phyloP scores from a whole-genome alignment of 129 eudicot genomes.

The Flaveria linearis region DNA sequence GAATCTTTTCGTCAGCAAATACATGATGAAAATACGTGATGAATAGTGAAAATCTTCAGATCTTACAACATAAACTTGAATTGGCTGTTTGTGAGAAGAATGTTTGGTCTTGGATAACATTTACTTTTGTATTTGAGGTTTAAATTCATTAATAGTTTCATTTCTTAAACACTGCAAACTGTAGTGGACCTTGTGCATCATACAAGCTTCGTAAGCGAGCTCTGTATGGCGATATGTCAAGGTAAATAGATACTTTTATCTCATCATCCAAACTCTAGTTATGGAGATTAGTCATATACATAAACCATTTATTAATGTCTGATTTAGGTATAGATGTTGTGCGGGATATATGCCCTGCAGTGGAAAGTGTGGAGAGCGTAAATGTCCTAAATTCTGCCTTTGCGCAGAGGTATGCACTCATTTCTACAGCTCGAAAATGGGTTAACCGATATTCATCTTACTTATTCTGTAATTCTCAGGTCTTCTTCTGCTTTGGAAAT shows the following conservation, averaged over 20 bases:
- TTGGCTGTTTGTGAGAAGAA: not conserved
- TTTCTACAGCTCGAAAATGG: not conserved
- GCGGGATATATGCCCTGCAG: conserved; percentile 97
- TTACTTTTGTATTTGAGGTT: not conserved
- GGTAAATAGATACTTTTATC: conserved; percentile 46
- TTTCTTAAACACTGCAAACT: conserved; percentile 18
- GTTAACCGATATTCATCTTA: not conserved
- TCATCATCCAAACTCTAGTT: not conserved
- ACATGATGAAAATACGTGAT: not conserved
- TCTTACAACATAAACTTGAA: not conserved
- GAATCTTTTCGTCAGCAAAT: too few species aligned
- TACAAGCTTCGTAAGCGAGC: conserved; percentile 89
- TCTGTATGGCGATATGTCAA: conserved; percentile 88
- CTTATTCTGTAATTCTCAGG: conserved; percentile 42
- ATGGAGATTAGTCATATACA: not conserved
- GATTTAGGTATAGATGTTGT: conserved; percentile 69
- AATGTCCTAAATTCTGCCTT: conserved; percentile 87
- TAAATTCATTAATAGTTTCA: not conserved
- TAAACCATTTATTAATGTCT: conserved; percentile 16
- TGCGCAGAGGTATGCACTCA: conserved; percentile 63
- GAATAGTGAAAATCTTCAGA: not conserved
- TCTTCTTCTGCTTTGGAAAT: conserved; percentile 72
- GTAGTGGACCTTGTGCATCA: conserved; percentile 82
- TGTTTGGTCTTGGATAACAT: not conserved
- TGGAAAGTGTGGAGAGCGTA: conserved; percentile 85